Evolutionary conservation across 805 yeast genomes (phyloP).

Genomic region (Candida saitoana): DNA sequence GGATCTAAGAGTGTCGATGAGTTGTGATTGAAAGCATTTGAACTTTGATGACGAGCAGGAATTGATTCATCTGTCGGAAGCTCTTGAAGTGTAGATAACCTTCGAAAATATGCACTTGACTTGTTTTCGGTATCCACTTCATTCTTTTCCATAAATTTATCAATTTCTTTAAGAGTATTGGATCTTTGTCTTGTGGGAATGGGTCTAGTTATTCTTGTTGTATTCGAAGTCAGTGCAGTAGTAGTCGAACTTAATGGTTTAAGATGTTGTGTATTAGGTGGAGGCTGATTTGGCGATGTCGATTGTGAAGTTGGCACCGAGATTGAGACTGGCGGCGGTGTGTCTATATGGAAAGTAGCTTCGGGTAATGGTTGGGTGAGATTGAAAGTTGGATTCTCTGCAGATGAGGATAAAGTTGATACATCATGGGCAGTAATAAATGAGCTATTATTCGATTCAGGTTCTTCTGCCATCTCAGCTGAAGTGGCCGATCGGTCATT

Average conservation of each 20-base stretch:
- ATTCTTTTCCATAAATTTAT: conserved; percentile 31
- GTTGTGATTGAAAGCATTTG: not conserved
- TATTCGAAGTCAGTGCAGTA: conserved; percentile 10
- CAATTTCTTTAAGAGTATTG: conserved; percentile 33
- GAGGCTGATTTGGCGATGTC: conserved; percentile 7
- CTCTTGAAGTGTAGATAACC: conserved; percentile 63
- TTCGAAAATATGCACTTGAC: conserved; percentile 60
- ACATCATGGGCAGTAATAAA: conserved; percentile 1
- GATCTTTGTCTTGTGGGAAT: conserved; percentile 26
- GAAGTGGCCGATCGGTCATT: conserved; percentile 5
- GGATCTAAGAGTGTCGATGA: not conserved
- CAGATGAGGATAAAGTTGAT: not conserved
- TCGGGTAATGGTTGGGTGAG: not conserved
- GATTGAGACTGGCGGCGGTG: conserved; percentile 20
- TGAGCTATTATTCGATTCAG: conserved; percentile 5
- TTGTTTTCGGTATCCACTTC: conserved; percentile 45
- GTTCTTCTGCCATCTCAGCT: conserved; percentile 2
- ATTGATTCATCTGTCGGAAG: conserved; percentile 27
- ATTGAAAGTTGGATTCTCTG: conserved; percentile 1
- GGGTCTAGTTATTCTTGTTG: conserved; percentile 7
- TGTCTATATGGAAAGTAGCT: not conserved
- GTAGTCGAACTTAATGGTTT: conserved; percentile 14
- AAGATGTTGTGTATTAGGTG: conserved; percentile 11
- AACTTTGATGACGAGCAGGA: conserved; percentile 6
- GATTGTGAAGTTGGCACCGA: conserved; percentile 13